Base-by-base conservation (phyloP, 768 basidiomycete species). In the Russula griseocarnosa region DNA sequence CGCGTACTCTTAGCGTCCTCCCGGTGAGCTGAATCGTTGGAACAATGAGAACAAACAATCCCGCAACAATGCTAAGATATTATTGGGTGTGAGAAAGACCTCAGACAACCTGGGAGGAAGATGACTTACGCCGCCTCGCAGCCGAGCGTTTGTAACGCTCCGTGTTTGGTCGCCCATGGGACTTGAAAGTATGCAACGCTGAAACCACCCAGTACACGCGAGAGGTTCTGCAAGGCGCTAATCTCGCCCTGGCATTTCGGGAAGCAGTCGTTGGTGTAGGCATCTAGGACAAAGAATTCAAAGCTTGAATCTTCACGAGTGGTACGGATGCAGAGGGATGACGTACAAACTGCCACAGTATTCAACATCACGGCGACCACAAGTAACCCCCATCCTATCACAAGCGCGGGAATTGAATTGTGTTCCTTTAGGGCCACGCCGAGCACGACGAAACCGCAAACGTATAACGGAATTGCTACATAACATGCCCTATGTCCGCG, bases 181-280 rank as follows among this genome's bases (percentile, higher is more conserved):
- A 86, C 79, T 70, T 87, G 85, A 72, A 83, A 87, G 72, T 83
- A 86, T 1, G 86, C 83, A n/a, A 87, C 85, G 54, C 79, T 79
- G 70, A 87, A 87, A 3, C 85, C 84, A 40, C 84, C 84, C n/a
- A 86, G 74, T 1, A 75, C 77, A 54, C 86, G 78, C 20, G 79
- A 13, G 26, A 86, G 73, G 69, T 86, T 87, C 66, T 86, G 73
- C 28, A 87, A 73, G 0, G 83, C 82, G 62, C 83, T 83, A 38
- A 86, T 80, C 73, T 88, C 86, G 28, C 86, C 87, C 75, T 78
- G 77, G 42, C 76, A 73, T 34, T 69, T 75, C 1, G 81, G 81
- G 75, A 82, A 82, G 65, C 78, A 79, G 69, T 82, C 78, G 64
- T 79, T 81, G 60, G 76, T 76, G 61, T 81, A 82, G 10, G 81